Percentiles rank a stretch among this genome's conserved stretches.
Conservation (phyloP, 305 asterid species). For the Fraxinus albicans region DNA sequence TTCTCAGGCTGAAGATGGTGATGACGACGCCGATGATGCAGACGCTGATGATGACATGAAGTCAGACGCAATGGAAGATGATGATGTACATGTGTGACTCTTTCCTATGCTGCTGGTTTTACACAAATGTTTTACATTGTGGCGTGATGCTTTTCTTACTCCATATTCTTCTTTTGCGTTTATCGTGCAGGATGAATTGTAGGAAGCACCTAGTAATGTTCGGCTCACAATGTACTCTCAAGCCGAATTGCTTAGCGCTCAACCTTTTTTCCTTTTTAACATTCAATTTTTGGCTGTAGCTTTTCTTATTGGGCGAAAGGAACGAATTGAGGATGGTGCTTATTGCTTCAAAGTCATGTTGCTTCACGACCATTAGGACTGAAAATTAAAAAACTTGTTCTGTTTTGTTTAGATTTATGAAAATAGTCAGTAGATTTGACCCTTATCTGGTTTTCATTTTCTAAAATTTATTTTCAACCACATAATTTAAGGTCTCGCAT, state of each 20-base stretch:
- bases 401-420: neutral
- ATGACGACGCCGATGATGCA: conserved; percentile 25
- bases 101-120: neutral
- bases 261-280: conserved; percentile 1
- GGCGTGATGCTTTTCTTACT: neutral
- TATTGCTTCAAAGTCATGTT: conserved; percentile 30
- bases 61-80: conserved; percentile 33
- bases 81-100: conserved; percentile 34
- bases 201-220: conserved; percentile 2
- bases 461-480: no score
- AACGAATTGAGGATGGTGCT: conserved; percentile 25
- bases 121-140: neutral
- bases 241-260: neutral
- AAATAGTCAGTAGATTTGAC: neutral
- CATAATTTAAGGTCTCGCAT: no score
- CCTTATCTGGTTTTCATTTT: no score
- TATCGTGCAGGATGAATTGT: conserved; percentile 47
- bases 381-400: neutral
- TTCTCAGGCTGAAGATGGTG: conserved; percentile 47
- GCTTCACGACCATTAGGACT: conserved; percentile 5
- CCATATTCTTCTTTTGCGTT: neutral
- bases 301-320: conserved; percentile 22
- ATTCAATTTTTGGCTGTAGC: conserved; percentile 29
- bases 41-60: conserved; percentile 7
- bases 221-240: neutral